Conservation (phyloP, 768 basidiomycete genomes). For the Russula lepida region DNA sequence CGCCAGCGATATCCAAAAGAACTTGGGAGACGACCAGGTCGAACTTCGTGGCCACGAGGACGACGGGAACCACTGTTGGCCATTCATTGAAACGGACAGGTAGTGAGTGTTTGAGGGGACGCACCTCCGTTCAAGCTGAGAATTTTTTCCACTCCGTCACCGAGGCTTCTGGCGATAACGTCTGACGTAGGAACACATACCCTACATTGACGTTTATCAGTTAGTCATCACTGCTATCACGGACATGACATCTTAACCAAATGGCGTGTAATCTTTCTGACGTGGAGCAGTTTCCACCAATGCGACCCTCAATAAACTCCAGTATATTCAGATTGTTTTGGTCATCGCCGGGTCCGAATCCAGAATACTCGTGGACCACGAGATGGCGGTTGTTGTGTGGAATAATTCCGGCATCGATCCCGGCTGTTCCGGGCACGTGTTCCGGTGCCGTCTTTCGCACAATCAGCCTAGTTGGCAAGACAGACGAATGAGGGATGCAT, state of each 20-base stretch:
- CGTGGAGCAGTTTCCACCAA: background rate
- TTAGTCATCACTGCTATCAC: background rate
- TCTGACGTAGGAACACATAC: conserved; percentile 1
- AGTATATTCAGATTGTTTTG: background rate
- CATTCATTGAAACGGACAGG: background rate
- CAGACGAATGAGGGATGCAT: background rate
- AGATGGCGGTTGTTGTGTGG: background rate
- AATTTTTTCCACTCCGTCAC: background rate
- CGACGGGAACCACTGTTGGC: background rate
- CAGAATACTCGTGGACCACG: background rate
- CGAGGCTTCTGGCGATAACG: background rate
- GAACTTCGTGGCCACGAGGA: conserved; percentile 2
- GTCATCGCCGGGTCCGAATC: background rate
- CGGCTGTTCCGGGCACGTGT: too few relatives aligned
- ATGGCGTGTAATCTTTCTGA: conserved; percentile 3
- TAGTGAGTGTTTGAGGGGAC: background rate
- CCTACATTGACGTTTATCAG: background rate
- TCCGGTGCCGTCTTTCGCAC: background rate
- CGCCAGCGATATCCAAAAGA: background rate
- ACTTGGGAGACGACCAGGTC: background rate
- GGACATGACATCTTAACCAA: background rate
- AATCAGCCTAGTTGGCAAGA: background rate
- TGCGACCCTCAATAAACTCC: background rate
- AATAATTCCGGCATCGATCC: background rate
- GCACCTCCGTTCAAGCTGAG: background rate